phyloP scores from a whole-genome alignment of 2,329 filamentous ascomycete species.

The Mycogone perniciosa region DNA sequence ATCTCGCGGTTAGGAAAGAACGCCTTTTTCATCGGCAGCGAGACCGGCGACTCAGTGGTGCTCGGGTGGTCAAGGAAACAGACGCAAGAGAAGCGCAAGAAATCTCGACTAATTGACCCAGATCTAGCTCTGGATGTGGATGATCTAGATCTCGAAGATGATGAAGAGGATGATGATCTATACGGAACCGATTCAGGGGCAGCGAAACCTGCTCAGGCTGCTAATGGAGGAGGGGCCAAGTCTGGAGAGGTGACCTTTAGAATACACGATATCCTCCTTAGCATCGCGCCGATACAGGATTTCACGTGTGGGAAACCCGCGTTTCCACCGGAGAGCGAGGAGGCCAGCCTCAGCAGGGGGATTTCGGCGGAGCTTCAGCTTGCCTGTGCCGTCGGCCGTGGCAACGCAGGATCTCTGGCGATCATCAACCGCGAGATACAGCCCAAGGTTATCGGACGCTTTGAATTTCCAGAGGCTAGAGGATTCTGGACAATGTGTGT shows the following conservation, averaged over 20 bases:
- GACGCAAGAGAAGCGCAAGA: constrained; percentile 57
- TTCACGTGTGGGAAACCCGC: constrained; percentile 60
- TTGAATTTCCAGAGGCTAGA: constrained; percentile 65
- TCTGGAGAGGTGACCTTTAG: constrained; percentile 65
- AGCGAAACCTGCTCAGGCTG: constrained; percentile 43
- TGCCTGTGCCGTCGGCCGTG: constrained; percentile 56
- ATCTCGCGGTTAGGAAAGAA: constrained; percentile 62
- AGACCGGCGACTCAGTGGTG: constrained; percentile 73
- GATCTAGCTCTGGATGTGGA: constrained; percentile 44
- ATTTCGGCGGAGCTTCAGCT: constrained; percentile 54
- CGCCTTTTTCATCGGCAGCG: constrained; percentile 77
- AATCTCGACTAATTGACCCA: constrained; percentile 52
- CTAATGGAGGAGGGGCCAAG: constrained; percentile 36
- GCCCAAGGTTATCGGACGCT: constrained; percentile 62
- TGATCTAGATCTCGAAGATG: constrained; percentile 50
- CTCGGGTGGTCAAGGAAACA: constrained; percentile 71
- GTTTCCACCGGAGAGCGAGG: constrained; percentile 38
- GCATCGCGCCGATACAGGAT: constrained; percentile 72
- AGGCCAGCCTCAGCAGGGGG: constrained; percentile 34
- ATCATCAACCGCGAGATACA: constrained; percentile 73
- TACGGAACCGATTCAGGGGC: constrained; percentile 58
- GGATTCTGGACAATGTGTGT: constrained; percentile 76
- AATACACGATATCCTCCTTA: constrained; percentile 69
- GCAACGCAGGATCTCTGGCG: constrained; percentile 62
- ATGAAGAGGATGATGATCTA: constrained; percentile 57